Base-by-base conservation (phyloP, 2,329 filamentous ascomycete genomes). In the Ilyonectria mors-panacis region DNA sequence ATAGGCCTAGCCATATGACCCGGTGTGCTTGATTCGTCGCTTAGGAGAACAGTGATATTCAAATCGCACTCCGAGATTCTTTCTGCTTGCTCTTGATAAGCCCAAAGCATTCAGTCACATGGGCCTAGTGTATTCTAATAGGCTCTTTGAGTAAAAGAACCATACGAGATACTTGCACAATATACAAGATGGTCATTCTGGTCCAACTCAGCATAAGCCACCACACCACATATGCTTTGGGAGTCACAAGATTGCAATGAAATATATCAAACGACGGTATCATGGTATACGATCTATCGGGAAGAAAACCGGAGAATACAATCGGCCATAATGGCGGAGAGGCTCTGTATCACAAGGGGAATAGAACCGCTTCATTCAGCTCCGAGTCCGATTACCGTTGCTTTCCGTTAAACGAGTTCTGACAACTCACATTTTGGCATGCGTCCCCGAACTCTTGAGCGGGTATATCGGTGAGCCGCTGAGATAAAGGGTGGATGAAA, bases 391-490 rank as follows among this genome's bases (percentile, higher is more conserved):
- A 21, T 53, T 35, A 23, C 50, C n/a, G 30, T 35, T 35, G 50
- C 50, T 19, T 53, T 53, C 28, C 30, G n/a, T 8, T 35, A 26
- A 19, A 48, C 23, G 23, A 10, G 35, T 30, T 59, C 45, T 64
- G 62, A 65, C 17, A 47, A 48, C 48, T 59, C 54, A 37, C 48
- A 59, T 65, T 30, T 12, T 15, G 4, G 30, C 4, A 15, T 23
- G 19, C 48, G 13, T 30, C 45, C 17, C 37, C 17, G 28, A 55
- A 59, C 48, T 58, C 48, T 54, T 28, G 44, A 65, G 26, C 33
- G 30, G 42, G 63, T 42, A 65, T 59, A 55, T 51, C 63, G 63
- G 63, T 65, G 56, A 56, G 26, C 50, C 21, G 44, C 51, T 59
- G 62, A 23, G 7, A 17, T n/a, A 26, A 45, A 53, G 54, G 30